Evolutionary conservation across 2,329 filamentous ascomycete genomes (phyloP), one percentile per base, ranked within the genome.

Genomic region (Fonsecaea nubica): DNA sequence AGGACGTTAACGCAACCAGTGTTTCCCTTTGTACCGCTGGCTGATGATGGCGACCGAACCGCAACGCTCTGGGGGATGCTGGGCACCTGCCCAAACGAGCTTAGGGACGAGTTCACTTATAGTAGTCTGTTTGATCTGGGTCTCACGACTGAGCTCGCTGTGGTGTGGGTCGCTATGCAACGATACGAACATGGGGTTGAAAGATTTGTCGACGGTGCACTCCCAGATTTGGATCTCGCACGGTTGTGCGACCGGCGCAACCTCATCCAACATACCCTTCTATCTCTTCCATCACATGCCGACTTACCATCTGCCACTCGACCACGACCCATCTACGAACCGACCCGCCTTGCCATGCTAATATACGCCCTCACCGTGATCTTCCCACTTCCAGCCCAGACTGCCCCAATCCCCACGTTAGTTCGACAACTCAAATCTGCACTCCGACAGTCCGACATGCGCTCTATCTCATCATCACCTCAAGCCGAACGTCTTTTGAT

Each of bases 191-290:
- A 56, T 0, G 40, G 60, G 25, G 60, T 56, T 30, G 33, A 56
- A 53, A 18, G 56, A 6, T 62, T 55, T 7, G 53, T 55, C 36
- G 60, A 62, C n/a, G 60, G 60, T 15, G 60, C 40, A 6, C 38
- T 62, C 56, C 33, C 60, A n/a, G 60, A 56, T 10, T 38, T 62
- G n/a, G 60, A 62, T 35, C 52, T 56, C 21, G 52, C 60, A 6
- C 53, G 50, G 6, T 45, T 62, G 30, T 62, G 60, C 52, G 60
- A 62, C 53, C 52, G 40, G 15, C 52, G 60, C 21, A 62, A 62
- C 60, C 50, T 62, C 36, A 62, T 62, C 36, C 60, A 62, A 62
- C 53, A 62, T 36, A 56, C 50, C 15, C 30, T 62, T n/a, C 21
- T 56, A 9, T 56, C 60, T 9, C 35, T 62, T 10, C 50, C 60